Base-by-base conservation (phyloP, 2,329 filamentous ascomycete species). In the Aspergillus brunneoviolaceus region DNA sequence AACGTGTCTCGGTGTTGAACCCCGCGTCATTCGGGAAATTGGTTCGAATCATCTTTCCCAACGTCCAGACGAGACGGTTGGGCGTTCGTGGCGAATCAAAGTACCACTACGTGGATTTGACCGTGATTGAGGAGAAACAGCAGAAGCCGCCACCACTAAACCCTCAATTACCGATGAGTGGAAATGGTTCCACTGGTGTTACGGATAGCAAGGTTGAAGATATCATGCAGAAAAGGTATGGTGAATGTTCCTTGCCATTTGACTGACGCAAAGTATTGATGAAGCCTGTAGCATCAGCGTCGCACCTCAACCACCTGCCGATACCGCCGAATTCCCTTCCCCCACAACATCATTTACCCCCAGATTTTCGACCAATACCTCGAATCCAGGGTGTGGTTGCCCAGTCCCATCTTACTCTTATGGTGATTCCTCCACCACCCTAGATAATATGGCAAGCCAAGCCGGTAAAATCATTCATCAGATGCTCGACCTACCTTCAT, bases 21-120 rank as follows among this genome's bases (percentile, higher is more conserved):
- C 95, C 95, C 48, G 95, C 95, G 10, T 98, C 94, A 29, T 99
- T 99, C 77, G 95, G 95, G 59, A 99, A 99, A 77, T 85, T 99
- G 49, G 95, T 99, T 35, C 88, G 95, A 33, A 94, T 99, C 45
- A 89, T 99, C 55, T 99, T 98, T 69, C 94, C 95, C 0, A 94
- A 93, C 48, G 88, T 99, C 23, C 94, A 96, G 77, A 99, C 95
- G 33, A 85, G 95, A 60, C 86, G 95, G 65, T 82, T 99, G 12
- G 95, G 95, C 63, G 93, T 98, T 51, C 87, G 95, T 56, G 95
- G 95, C 65, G 94, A 98, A 79, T 99, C 95, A 14, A 99, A 99
- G 74, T 99, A 99, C 75, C 95, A 99, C 76, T 99, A 99, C 62
- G 80, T 82, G 51, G 80, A 82, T 64, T 69, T 82, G 60, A 79